Evolutionary conservation across 441 rosid genomes (phyloP).

Genomic region (Croton setiger): DNA sequence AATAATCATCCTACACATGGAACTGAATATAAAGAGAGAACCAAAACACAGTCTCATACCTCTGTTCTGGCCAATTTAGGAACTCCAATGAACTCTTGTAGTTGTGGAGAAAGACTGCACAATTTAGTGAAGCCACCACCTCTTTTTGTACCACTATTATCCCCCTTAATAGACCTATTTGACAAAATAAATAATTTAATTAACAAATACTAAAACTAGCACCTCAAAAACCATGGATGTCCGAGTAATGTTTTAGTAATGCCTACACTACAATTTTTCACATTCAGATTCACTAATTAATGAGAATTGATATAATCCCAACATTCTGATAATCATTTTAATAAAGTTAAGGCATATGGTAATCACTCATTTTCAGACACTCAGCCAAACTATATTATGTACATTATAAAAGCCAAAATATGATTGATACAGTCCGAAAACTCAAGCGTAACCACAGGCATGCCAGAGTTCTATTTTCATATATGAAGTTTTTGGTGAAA

Average conservation of each 20-base stretch:
- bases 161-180: constrained; percentile 49
- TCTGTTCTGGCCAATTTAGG: constrained; percentile 71
- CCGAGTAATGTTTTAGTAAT: background rate
- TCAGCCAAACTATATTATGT: background rate
- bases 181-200: constrained; percentile 18
- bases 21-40: background rate
- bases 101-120: constrained; percentile 73
- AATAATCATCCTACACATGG: constrained; percentile 1
- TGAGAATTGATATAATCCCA: background rate
- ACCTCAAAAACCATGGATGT: background rate
- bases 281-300: background rate
- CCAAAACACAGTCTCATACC: constrained; percentile 28
- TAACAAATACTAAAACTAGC: constrained; percentile 1
- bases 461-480: background rate
- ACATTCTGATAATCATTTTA: background rate
- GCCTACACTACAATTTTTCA: background rate
- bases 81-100: constrained; percentile 54
- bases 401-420: background rate
- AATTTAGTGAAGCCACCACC: constrained; percentile 67
- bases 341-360: background rate
- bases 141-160: constrained; percentile 50
- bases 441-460: background rate
- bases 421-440: background rate
- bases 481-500: background rate
- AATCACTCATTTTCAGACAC: background rate